Evolutionary conservation across 176 grass and related monocot species (phyloP).

Genomic region (Cenchrus fungigraminus): DNA sequence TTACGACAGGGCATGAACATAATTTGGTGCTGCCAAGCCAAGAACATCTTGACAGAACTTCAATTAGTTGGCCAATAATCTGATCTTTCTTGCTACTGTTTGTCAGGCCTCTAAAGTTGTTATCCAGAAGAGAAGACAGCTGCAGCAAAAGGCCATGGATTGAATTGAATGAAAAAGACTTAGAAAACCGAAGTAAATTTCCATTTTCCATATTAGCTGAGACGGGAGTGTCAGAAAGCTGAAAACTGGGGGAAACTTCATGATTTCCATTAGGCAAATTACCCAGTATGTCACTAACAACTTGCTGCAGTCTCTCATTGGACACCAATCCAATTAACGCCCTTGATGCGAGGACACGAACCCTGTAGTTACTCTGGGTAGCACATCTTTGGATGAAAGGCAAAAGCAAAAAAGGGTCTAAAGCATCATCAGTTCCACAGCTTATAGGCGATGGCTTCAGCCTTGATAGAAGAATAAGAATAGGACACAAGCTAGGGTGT

Average conservation of each 20-base stretch:
- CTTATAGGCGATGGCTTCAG: constrained; percentile 87
- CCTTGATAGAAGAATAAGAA: constrained; percentile 94
- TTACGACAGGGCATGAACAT: constrained; percentile 77
- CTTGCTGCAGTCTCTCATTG: constrained; percentile 74
- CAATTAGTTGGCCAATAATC: constrained; percentile 71
- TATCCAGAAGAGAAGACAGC: constrained; percentile 80
- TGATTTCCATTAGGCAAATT: constrained; percentile 56
- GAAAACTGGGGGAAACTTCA: constrained; percentile 29
- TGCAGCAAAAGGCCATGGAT: constrained; percentile 92
- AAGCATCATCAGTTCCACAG: constrained; percentile 68
- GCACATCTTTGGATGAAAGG: constrained; percentile 92
- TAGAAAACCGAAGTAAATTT: constrained; percentile 16
- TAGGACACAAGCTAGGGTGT: constrained; percentile 94
- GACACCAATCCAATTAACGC: constrained; percentile 90
- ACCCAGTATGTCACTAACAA: constrained; percentile 65
- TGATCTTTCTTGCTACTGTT: constrained; percentile 70
- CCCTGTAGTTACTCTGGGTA: constrained; percentile 85
- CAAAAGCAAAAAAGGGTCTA: constrained; percentile 89
- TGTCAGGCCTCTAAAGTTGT: constrained; percentile 67
- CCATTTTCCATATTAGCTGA: constrained; percentile 52
- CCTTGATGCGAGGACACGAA: constrained; percentile 89
- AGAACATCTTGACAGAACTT: constrained; percentile 68
- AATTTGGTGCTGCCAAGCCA: constrained; percentile 70
- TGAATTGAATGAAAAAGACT: constrained; percentile 71
- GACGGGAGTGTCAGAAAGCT: constrained; percentile 16